Evolutionary conservation across 1,139 yeast genomes (phyloP).

Genomic region (Yarrowia galli): DNA sequence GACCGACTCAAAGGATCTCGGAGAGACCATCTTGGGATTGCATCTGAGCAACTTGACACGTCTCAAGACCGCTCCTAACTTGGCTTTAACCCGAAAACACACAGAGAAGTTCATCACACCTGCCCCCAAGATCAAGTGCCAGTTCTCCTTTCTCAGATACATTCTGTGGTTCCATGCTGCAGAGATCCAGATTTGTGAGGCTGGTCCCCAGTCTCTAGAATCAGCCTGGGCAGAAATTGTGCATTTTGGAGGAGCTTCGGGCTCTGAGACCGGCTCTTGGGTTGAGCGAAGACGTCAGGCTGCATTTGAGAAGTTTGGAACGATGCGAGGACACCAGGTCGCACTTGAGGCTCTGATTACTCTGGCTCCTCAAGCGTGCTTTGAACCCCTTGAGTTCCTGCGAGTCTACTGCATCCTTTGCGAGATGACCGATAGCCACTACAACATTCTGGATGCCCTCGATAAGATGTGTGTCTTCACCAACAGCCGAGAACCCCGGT

Average conservation of each 20-base stretch:
- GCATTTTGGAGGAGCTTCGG: constrained; percentile 26
- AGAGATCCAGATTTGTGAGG: constrained; percentile 19
- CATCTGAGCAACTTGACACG: constrained; percentile 22
- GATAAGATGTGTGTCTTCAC: constrained; percentile 29
- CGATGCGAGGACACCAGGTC: constrained; percentile 27
- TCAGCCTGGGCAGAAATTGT: constrained; percentile 28
- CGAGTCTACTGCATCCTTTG: constrained; percentile 33
- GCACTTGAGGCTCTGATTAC: constrained; percentile 18
- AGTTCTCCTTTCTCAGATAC: constrained; percentile 14
- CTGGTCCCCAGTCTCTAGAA: constrained; percentile 19
- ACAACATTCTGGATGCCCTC: constrained; percentile 28
- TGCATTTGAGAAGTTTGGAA: constrained; percentile 22
- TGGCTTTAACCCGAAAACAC: constrained; percentile 4
- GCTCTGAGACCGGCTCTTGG: constrained; percentile 24
- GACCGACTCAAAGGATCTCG: constrained; percentile 3
- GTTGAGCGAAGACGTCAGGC: constrained; percentile 22
- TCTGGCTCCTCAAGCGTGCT: constrained; percentile 16
- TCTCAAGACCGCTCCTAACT: constrained; percentile 1
- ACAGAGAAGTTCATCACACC: constrained; percentile 8
- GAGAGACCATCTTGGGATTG: constrained; percentile 10
- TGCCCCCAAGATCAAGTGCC: constrained; percentile 15
- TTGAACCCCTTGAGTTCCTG: constrained; percentile 22
- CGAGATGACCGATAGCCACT: constrained; percentile 26
- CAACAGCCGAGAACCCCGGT: constrained; percentile 18
- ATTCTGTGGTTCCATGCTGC: constrained; percentile 24